A percentile compares a stretch with the other conserved stretches of the same genome.
phyloP scores from a whole-genome alignment of 164 flowering plant genomes.

The Dillenia turbinata region DNA sequence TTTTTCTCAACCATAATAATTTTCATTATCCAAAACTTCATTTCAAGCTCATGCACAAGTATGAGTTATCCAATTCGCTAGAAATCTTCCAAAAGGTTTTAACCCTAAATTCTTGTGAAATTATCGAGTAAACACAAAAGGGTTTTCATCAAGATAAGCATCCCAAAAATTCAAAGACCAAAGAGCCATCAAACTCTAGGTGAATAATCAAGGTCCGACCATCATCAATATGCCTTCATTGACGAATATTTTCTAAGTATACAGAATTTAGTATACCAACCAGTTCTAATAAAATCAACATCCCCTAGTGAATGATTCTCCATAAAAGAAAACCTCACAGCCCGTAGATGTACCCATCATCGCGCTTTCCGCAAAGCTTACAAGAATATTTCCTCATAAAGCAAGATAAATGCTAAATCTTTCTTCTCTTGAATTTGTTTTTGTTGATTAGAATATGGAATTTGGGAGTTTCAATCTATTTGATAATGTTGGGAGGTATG shows the following conservation, averaged over 20 bases:
- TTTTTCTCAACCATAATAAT: too few relatives aligned
- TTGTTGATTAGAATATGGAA: neutral
- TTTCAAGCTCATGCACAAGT: too few relatives aligned
- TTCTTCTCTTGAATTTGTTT: neutral
- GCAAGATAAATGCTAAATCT: slow-evolving; percentile 10
- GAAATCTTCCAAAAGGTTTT: too few relatives aligned
- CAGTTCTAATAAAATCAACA: slow-evolving; percentile 7
- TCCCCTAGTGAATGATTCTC: slow-evolving; percentile 27
- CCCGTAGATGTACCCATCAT: slow-evolving; percentile 38
- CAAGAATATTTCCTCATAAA: slow-evolving; percentile 36
- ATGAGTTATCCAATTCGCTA: too few relatives aligned
- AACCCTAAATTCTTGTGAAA: too few relatives aligned
- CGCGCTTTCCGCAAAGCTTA: slow-evolving; percentile 38
- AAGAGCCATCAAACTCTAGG: too few relatives aligned
- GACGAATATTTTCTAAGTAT: slow-evolving; percentile 20
- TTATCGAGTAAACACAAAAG: too few relatives aligned
- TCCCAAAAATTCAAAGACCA: too few relatives aligned
- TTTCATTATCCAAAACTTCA: too few relatives aligned
- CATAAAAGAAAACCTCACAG: slow-evolving; percentile 19
- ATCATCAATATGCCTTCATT: neutral
- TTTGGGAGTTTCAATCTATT: slow-evolving; percentile 6
- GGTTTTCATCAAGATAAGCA: too few relatives aligned
- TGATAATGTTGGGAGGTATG: slow-evolving; percentile 4
- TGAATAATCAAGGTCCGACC: too few relatives aligned
- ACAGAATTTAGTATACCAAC: slow-evolving; percentile 28